Percentiles rank a stretch among this genome's conserved stretches.
phyloP scores from a whole-genome alignment of 106 monocot genomes.

The Phalaenopsis equestris region DNA sequence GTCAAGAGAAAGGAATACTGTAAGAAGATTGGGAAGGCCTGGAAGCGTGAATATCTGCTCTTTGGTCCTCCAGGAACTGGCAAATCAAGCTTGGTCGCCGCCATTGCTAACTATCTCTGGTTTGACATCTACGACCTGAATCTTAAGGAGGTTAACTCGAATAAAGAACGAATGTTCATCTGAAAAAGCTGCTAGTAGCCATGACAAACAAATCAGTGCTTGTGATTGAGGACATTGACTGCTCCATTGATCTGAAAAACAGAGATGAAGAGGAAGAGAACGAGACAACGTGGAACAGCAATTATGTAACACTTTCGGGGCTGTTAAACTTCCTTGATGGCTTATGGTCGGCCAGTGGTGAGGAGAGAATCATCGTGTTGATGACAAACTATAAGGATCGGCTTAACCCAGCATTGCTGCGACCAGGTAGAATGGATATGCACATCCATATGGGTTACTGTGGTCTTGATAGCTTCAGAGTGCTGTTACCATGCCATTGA shows the following conservation, averaged over 20 bases:
- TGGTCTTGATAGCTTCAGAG: neutral
- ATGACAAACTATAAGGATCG: slow-evolving; percentile 23
- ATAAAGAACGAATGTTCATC: neutral
- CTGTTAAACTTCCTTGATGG: slow-evolving; percentile 23
- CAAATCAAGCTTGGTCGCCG: slow-evolving; percentile 20
- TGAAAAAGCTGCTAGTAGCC: slow-evolving; percentile 9
- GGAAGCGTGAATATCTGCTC: slow-evolving; percentile 22
- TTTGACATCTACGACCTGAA: slow-evolving; percentile 23
- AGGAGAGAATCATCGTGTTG: slow-evolving; percentile 21
- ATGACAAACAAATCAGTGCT: slow-evolving; percentile 17
- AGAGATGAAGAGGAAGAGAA: slow-evolving; percentile 12
- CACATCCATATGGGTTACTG: slow-evolving; percentile 20
- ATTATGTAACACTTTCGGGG: slow-evolving; percentile 17
- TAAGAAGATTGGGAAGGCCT: slow-evolving; percentile 16
- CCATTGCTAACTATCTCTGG: slow-evolving; percentile 19
- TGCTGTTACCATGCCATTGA: slow-evolving; percentile 12
- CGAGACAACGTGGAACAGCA: neutral
- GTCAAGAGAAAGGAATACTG: slow-evolving; percentile 11
- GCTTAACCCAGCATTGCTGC: slow-evolving; percentile 21
- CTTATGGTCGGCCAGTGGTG: slow-evolving; percentile 19
- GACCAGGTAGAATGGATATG: slow-evolving; percentile 24
- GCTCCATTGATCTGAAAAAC: slow-evolving; percentile 5
- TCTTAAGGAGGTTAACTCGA: slow-evolving; percentile 7
- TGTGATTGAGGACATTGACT: slow-evolving; percentile 22
- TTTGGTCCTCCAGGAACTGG: slow-evolving; percentile 25